Base-by-base conservation (phyloP, 805 yeast species). In the Naumovozyma dairenensis region DNA sequence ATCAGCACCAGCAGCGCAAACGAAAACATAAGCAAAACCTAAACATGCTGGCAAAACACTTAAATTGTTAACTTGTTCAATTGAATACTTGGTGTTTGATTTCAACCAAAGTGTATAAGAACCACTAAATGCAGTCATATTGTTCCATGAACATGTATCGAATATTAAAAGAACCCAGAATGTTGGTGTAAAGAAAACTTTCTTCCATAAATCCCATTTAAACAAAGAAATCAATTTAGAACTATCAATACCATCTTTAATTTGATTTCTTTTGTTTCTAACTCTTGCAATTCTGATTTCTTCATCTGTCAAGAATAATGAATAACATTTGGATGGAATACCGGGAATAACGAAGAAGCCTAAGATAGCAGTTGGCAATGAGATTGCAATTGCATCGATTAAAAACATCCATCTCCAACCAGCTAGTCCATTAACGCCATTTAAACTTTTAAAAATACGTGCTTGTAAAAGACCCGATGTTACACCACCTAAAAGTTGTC, bases 361-460 rank as follows among this genome's bases (percentile, higher is more conserved):
- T 25, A 67, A 42, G 12, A 74, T 24, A 3, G 72, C 74, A 20
- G 74, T 68, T 13, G 70, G 72, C 18, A 74, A 42, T 13, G 70
- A 52, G 49, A 59, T 40, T 46, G 62, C 63, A 35, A 76, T 57
- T 16, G 82, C 79, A 52, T 78, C 82, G 35, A 77, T 65, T 32
- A 77, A 66, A 45, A 72, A 74, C 57, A 74, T 67, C 84, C 83
- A 77, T 53, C 75, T 67, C 84, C 84, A 77, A 15, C 75, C 71
- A 5, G 66, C 63, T 18, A 67, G 48, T 2, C 77, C 78, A 28
- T 53, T 52, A 5, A 53, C 59, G 32, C 70, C 72, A 33, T 62
- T 58, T 42, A 72, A 48, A 20, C 55, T 49, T 34, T 59, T 48
- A 38, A 51, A 66, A 31, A 71, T 43, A 13, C 66, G 57, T 27